A percentile compares a stretch with the other conserved stretches of the same genome.
phyloP scores from a whole-genome alignment of 2,329 filamentous ascomycete genomes.

The Diaporthe sp. region DNA sequence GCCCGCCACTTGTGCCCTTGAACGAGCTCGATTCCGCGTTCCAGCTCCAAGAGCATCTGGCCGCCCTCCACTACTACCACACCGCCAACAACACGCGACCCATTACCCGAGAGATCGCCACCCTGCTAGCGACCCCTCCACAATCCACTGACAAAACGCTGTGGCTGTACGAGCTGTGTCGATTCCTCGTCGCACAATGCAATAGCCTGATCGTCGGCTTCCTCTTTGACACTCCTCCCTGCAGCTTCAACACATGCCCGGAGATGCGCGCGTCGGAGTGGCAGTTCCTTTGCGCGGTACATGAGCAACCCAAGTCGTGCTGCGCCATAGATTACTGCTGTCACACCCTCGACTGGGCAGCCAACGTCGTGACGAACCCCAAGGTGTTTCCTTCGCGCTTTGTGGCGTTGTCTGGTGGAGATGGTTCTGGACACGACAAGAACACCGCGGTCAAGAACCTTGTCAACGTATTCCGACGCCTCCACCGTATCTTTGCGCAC shows the following conservation, averaged over 20 bases:
- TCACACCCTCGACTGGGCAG: slow-evolving; percentile 98
- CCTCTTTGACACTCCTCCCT: slow-evolving; percentile 90
- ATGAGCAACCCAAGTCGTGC: slow-evolving; percentile 96
- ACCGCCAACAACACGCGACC: slow-evolving; percentile 77
- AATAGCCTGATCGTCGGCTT: slow-evolving; percentile 94
- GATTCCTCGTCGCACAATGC: slow-evolving; percentile 94
- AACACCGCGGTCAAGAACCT: slow-evolving; percentile 82
- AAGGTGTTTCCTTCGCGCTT: slow-evolving; percentile 95
- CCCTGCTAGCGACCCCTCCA: slow-evolving; percentile 83
- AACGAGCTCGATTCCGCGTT: slow-evolving; percentile 97
- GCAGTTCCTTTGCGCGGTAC: slow-evolving; percentile 98
- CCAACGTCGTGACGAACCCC: slow-evolving; percentile 91
- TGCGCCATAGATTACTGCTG: slow-evolving; percentile 99
- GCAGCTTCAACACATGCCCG: slow-evolving; percentile 89
- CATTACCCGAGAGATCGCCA: slow-evolving; percentile 81
- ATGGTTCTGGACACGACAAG: slow-evolving; percentile 73
- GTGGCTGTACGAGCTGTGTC: slow-evolving; percentile 98
- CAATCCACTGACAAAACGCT: slow-evolving; percentile 86
- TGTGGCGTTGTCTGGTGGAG: slow-evolving; percentile 66
- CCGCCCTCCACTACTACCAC: slow-evolving; percentile 88
- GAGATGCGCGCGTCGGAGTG: slow-evolving; percentile 99
- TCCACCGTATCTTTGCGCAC: slow-evolving; percentile 97
- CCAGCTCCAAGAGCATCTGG: slow-evolving; percentile 96
- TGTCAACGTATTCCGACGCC: slow-evolving; percentile 92
- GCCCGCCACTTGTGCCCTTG: slow-evolving; percentile 88